Evolutionary conservation across 352 stramenopile genomes (phyloP).

Genomic region (Blastocystis hominis): DNA sequence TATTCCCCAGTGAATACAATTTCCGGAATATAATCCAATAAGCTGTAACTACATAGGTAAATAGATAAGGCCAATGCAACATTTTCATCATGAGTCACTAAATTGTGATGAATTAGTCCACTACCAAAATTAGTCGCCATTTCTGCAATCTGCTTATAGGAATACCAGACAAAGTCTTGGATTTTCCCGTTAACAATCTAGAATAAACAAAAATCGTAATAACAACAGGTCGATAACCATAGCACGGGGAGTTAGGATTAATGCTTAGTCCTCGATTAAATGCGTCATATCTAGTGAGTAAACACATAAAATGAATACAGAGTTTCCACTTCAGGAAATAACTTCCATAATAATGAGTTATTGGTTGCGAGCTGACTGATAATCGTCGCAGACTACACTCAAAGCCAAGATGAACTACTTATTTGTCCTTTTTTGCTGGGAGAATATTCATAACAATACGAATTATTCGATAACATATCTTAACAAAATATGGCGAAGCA

Average conservation of each 20-base stretch:
- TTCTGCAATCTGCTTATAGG: conserved; percentile 35
- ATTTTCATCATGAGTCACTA: neutral
- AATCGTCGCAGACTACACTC: neutral
- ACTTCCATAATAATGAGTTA: neutral
- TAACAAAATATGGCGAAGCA: neutral
- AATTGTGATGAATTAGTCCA: conserved; percentile 7
- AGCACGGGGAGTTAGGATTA: neutral
- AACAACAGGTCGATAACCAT: neutral
- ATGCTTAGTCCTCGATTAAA: conserved; percentile 8
- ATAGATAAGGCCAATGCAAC: neutral
- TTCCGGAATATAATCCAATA: conserved; percentile 87
- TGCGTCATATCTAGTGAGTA: neutral
- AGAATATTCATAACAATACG: neutral
- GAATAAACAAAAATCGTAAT: neutral
- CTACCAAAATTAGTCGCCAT: neutral
- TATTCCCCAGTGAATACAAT: conserved; percentile 87
- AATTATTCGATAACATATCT: neutral
- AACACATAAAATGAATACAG: neutral
- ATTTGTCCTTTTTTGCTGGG: conserved; percentile 21
- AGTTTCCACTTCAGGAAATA: conserved; percentile 3
- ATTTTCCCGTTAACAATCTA: conserved; percentile 3
- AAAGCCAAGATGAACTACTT: neutral
- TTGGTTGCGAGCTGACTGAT: neutral
- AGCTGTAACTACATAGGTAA: conserved; percentile 63
- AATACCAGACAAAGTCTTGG: neutral